A percentile compares a stretch with the other conserved stretches of the same genome.
These are phyloP conservation scores for Helotiales sp. DNA, from an alignment of 2,329 filamentous ascomycete species.

Conservation along the genomic window DNA sequence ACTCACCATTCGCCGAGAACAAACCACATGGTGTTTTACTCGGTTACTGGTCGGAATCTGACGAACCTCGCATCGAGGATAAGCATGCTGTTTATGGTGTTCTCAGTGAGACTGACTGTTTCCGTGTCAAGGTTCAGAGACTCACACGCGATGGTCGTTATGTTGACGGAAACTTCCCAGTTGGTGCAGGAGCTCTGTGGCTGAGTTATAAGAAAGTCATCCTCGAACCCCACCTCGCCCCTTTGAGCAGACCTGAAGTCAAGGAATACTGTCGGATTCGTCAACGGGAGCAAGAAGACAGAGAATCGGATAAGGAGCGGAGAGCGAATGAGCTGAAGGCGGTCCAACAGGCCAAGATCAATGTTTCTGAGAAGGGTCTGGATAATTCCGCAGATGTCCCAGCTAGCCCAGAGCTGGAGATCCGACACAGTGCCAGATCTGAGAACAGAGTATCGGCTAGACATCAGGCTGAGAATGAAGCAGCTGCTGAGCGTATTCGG, in stretches of 20 bases:
- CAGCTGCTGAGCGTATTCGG: conserved; percentile 28
- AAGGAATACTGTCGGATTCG: conserved; percentile 69
- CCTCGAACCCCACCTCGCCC: conserved; percentile 60
- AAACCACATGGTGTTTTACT: conserved; percentile 48
- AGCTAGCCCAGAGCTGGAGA: conserved; percentile 34
- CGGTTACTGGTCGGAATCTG: conserved; percentile 64
- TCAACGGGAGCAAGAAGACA: conserved; percentile 60
- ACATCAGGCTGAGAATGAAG: conserved; percentile 36
- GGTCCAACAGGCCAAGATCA: conserved; percentile 33
- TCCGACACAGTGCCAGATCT: conserved; percentile 38
- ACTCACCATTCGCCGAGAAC: conserved; percentile 31
- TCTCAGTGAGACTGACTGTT: conserved; percentile 66
- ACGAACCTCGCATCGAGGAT: conserved; percentile 51
- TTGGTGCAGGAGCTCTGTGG: conserved; percentile 65
- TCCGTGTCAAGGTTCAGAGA: conserved; percentile 64
- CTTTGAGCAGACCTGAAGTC: conserved; percentile 58
- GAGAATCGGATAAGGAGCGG: conserved; percentile 55
- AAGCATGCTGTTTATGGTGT: conserved; percentile 69
- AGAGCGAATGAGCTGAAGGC: conserved; percentile 50
- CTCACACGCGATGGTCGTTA: conserved; percentile 64
- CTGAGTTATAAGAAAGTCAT: conserved; percentile 66
- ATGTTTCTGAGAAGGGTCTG: conserved; percentile 28
- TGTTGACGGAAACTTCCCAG: conserved; percentile 64
- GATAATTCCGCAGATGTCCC: conserved; percentile 18
- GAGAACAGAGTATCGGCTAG: conserved; percentile 34